These are phyloP conservation scores for Grosmannia huntii DNA, from an alignment of 2,329 filamentous ascomycete genomes.

Conservation along the genomic window DNA sequence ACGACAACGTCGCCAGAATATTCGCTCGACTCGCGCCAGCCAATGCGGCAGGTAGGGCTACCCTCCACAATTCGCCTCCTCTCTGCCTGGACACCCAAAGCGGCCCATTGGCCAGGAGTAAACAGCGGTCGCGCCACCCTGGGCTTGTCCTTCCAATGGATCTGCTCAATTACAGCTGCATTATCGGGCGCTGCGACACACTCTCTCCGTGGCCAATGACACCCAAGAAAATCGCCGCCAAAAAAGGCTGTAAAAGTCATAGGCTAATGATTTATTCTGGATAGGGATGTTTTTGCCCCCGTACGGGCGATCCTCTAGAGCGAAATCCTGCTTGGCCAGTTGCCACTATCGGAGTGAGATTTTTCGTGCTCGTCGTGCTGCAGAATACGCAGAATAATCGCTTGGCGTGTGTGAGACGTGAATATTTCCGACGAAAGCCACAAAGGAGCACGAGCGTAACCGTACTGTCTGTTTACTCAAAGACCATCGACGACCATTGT, in stretches of 20 bases:
- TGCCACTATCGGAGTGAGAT: background rate
- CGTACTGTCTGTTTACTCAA: too few species aligned
- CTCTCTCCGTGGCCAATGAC: background rate
- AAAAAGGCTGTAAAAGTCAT: background rate
- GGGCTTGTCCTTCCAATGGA: background rate
- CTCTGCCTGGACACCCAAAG: background rate
- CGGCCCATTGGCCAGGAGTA: background rate
- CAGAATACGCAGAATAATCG: background rate
- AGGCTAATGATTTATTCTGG: background rate
- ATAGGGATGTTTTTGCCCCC: background rate
- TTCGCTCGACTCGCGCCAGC: background rate
- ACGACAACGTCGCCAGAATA: background rate
- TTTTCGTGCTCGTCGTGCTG: background rate
- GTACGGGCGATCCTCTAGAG: background rate
- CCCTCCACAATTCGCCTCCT: background rate
- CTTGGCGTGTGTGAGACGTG: background rate
- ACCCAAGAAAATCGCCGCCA: background rate
- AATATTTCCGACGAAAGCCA: background rate
- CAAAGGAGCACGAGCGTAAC: background rate
- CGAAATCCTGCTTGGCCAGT: background rate
- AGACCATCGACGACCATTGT: background rate
- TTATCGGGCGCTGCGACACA: background rate
- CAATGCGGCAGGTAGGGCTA: background rate
- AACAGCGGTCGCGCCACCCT: background rate
- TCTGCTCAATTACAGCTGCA: background rate